These are phyloP conservation scores for Phytophthora melonis DNA, from an alignment of 352 stramenopile species.

Conservation along the genomic window DNA sequence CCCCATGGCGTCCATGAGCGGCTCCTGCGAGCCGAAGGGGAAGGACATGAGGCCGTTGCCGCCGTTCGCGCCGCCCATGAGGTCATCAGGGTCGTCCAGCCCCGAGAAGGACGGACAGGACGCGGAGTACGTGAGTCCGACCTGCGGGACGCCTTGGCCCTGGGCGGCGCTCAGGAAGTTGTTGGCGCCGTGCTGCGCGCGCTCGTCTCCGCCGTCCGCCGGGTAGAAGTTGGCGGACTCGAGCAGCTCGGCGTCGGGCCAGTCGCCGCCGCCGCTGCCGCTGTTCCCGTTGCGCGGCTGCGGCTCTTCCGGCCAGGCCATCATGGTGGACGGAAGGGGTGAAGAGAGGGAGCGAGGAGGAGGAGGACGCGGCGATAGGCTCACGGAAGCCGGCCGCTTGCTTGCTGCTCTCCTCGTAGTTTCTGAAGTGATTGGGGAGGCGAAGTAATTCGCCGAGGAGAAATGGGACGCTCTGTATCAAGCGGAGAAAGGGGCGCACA, in stretches of 20 bases:
- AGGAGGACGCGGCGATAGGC: neutral
- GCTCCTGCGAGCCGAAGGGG: constrained; percentile 35
- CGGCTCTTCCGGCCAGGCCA: constrained; percentile 48
- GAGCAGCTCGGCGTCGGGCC: constrained; percentile 33
- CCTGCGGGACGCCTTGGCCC: constrained; percentile 2
- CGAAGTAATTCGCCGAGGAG: constrained; percentile 3
- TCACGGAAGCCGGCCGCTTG: neutral
- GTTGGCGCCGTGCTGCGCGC: constrained; percentile 41
- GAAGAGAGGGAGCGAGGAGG: neutral
- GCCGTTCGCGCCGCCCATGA: constrained; percentile 49
- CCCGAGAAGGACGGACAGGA: constrained; percentile 82
- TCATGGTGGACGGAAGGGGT: constrained; percentile 28
- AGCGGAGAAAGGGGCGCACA: constrained; percentile 13
- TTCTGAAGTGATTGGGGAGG: constrained; percentile 39
- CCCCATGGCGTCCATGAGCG: constrained; percentile 28
- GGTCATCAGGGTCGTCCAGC: constrained; percentile 63
- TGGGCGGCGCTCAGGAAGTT: constrained; percentile 31
- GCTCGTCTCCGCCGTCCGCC: constrained; percentile 28
- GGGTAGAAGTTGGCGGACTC: constrained; percentile 37
- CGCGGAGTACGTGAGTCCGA: constrained; percentile 68
- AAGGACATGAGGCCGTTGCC: constrained; percentile 38
- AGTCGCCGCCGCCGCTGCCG: constrained; percentile 17
- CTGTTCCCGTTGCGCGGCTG: constrained; percentile 18
- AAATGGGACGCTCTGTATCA: constrained; percentile 29
- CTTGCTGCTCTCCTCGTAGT: constrained; percentile 21